phyloP scores from a whole-genome alignment of 1,139 yeast genomes.

The Yamadazyma epiphylla region DNA sequence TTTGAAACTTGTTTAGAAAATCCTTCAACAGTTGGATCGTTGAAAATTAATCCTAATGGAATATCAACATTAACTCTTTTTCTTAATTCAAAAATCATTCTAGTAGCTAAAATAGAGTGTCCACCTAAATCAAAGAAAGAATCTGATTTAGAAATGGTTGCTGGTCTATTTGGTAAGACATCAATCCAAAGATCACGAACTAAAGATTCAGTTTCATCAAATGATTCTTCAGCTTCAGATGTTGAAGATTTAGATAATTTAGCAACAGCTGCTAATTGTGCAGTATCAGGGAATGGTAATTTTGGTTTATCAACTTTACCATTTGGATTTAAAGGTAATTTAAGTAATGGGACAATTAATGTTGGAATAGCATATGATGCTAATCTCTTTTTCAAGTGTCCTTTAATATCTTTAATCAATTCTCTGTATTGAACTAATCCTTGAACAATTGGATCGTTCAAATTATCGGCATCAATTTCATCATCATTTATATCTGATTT shows the following conservation, averaged over 20 bases:
- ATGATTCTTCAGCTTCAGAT: constrained; percentile 32
- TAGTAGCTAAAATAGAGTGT: constrained; percentile 92
- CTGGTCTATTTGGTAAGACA: constrained; percentile 82
- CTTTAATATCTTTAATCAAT: constrained; percentile 75
- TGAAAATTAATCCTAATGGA: constrained; percentile 87
- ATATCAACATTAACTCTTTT: constrained; percentile 73
- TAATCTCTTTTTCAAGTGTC: constrained; percentile 78
- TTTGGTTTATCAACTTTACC: constrained; percentile 98
- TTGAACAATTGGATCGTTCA: constrained; percentile 64
- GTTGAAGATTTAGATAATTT: constrained; percentile 32
- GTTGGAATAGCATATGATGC: constrained; percentile 95
- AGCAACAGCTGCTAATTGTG: constrained; percentile 72
- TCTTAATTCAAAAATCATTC: constrained; percentile 92
- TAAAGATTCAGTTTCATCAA: constrained; percentile 56
- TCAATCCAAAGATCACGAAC: constrained; percentile 82
- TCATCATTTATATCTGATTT: constrained; percentile 36
- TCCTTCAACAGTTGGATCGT: constrained; percentile 75
- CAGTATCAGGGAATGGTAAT: constrained; percentile 89
- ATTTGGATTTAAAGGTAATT: constrained; percentile 92
- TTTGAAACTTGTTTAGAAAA: constrained; percentile 74
- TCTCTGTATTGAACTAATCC: constrained; percentile 77
- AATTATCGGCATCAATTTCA: constrained; percentile 18
- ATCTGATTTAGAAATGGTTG: constrained; percentile 70
- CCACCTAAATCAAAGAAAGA: constrained; percentile 98
- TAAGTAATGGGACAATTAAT: constrained; percentile 78